Evolutionary conservation across 2,329 filamentous ascomycete genomes (phyloP).

Genomic region (Fusarium continuum): DNA sequence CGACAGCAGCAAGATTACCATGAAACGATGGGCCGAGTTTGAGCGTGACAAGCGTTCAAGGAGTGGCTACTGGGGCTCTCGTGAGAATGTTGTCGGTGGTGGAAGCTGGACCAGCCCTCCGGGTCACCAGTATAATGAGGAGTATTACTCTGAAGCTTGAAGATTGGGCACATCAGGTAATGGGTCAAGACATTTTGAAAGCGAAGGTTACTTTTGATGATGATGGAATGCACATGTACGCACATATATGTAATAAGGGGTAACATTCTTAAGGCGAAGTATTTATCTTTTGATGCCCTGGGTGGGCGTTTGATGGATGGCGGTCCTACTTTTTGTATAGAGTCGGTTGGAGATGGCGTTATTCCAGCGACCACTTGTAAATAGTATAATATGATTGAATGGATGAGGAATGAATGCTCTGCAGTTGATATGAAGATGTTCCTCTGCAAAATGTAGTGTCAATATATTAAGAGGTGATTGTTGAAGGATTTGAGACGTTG

Average conservation of each 20-base stretch:
- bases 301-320: slow-evolving; percentile 18
- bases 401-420: background rate
- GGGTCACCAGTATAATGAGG: slow-evolving; percentile 61
- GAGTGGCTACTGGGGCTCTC: slow-evolving; percentile 61
- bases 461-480: too few species aligned
- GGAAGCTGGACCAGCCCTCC: slow-evolving; percentile 56
- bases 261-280: slow-evolving; percentile 23
- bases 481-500: too few species aligned
- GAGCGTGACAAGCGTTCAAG: slow-evolving; percentile 71
- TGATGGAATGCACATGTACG: slow-evolving; percentile 27
- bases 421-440: background rate
- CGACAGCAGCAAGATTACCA: slow-evolving; percentile 98
- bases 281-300: slow-evolving; percentile 34
- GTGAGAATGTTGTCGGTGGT: slow-evolving; percentile 59
- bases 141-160: slow-evolving; percentile 64
- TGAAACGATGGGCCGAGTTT: slow-evolving; percentile 99
- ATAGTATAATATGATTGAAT: slow-evolving; percentile 35
- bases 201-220: slow-evolving; percentile 35
- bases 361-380: slow-evolving; percentile 23
- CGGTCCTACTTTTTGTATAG: slow-evolving; percentile 36
- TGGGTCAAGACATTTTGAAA: slow-evolving; percentile 32
- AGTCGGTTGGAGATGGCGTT: slow-evolving; percentile 39
- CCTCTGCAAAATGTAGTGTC: too few species aligned
- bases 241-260: slow-evolving; percentile 41
- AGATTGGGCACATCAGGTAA: slow-evolving; percentile 24